A percentile compares a stretch with the other conserved stretches of the same genome.
phyloP scores from a whole-genome alignment of 768 basidiomycete genomes.

The Tylopilus cervinicoccineus region DNA sequence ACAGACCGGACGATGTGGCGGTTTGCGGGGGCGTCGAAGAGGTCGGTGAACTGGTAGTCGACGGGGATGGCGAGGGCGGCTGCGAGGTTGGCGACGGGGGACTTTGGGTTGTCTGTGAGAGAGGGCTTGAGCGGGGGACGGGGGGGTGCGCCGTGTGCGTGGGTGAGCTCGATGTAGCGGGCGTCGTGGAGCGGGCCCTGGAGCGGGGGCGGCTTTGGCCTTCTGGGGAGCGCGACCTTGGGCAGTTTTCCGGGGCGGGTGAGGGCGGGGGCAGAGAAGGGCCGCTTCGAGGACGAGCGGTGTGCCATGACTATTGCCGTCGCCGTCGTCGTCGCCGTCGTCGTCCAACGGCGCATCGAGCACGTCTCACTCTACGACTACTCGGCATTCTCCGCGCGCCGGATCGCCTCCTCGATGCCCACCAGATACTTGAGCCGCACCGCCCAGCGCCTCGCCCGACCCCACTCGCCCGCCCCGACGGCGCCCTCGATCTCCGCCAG shows the following conservation, averaged over 20 bases:
- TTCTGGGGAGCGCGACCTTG: neutral
- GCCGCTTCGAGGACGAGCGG: constrained; percentile 12
- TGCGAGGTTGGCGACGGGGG: constrained; percentile 44
- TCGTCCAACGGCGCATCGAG: neutral
- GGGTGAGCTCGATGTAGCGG: constrained; percentile 27
- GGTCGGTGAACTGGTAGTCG: constrained; percentile 13
- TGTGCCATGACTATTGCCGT: too few species aligned
- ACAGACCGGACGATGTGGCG: constrained; percentile 22
- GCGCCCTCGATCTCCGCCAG: constrained; percentile 44
- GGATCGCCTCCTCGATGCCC: constrained; percentile 45
- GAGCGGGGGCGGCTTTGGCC: neutral
- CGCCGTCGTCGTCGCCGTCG: too few species aligned
- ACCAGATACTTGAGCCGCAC: constrained; percentile 73
- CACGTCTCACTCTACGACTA: neutral
- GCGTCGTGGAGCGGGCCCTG: constrained; percentile 37
- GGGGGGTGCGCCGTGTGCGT: constrained; percentile 10
- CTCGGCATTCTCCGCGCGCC: constrained; percentile 23
- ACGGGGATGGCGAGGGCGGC: constrained; percentile 9
- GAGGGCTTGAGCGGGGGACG: constrained; percentile 25
- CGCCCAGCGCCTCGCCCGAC: constrained; percentile 49
- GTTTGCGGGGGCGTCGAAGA: constrained; percentile 12
- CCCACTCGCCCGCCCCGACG: constrained; percentile 54
- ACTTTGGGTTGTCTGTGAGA: constrained; percentile 46
- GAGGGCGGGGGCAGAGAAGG: neutral
- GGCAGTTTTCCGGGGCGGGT: constrained; percentile 18